phyloP scores from a whole-genome alignment of 768 basidiomycete genomes.

The Lepiota brunneoincarnata region DNA sequence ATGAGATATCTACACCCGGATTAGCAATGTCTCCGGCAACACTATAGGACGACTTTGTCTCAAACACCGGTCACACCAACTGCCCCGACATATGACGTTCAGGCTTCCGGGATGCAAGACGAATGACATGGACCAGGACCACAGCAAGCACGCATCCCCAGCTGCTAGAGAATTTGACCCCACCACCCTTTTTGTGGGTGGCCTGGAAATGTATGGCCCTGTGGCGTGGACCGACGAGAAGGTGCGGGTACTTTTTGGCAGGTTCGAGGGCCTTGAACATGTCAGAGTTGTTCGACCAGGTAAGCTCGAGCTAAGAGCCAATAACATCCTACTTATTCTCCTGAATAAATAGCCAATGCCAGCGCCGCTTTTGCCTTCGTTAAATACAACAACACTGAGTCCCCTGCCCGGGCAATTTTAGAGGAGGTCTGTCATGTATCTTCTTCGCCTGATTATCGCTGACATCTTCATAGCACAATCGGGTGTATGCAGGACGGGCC shows the following conservation, averaged over 20 bases:
- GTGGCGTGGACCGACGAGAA: constrained; percentile 69
- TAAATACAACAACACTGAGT: constrained; percentile 60
- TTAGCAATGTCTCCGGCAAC: constrained; percentile 48
- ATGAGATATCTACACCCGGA: constrained; percentile 39
- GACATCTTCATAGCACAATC: constrained; percentile 55
- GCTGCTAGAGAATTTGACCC: constrained; percentile 55
- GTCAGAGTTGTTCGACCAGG: constrained; percentile 67
- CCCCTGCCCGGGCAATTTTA: constrained; percentile 63
- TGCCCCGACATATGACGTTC: constrained; percentile 30
- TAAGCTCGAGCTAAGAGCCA: constrained; percentile 28
- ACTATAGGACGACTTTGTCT: constrained; percentile 46
- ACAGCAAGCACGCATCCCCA: constrained; percentile 11
- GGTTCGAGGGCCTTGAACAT: constrained; percentile 62
- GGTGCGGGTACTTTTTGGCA: constrained; percentile 54
- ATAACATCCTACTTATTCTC: background rate
- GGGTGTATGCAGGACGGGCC: constrained; percentile 61
- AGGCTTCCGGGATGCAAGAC: constrained; percentile 23
- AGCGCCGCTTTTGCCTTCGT: constrained; percentile 79
- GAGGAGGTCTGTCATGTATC: constrained; percentile 48
- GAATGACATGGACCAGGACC: constrained; percentile 21
- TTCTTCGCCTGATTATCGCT: background rate
- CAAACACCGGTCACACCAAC: constrained; percentile 50
- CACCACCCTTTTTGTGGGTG: constrained; percentile 73
- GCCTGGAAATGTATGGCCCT: constrained; percentile 62
- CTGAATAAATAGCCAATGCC: constrained; percentile 45